Evolutionary conservation across 2,329 filamentous ascomycete genomes (phyloP), one percentile per base, ranked within the genome.

Genomic region (Pseudogymnoascus sp.): DNA sequence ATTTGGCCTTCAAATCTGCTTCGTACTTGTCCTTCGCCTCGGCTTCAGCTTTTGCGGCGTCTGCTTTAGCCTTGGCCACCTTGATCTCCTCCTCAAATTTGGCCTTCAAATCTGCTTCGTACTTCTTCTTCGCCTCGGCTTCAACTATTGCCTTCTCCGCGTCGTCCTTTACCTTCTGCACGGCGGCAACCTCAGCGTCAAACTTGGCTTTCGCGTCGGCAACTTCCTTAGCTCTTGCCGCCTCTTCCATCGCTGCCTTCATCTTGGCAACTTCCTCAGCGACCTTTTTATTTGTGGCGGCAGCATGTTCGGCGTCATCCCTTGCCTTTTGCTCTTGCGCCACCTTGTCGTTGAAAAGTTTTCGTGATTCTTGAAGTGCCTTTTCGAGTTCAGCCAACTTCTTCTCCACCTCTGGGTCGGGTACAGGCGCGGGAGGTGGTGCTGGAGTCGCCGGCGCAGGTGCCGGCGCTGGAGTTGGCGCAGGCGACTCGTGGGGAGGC

Each of bases 171-270:
- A 76, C 78, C 16, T 72, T 69, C 64, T 73, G 72, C 60, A 70
- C 77, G 38, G 78, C 76, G 6, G 78, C 81, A 1, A 73, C 74
- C 38, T 82, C 81, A 38, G 81, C 81, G 31, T 79, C 79, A 3
- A 78, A 74, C 68, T 78, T 79, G 12, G 76, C 77, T 56, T 79
- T 78, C 16, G 80, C 72, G 63, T 77, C 75, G 0, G 75, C 73
- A 40, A 73, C 76, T 59, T 75, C 74, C 56, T 76, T 76, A 31
- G 78, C 76, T 64, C 78, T 79, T 21, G 79, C 78, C 40, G 78
- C 77, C 21, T 79, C 78, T 65, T 79, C 81, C 70, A 82, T 82
- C 40, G 77, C 77, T n/a, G 79, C 79, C 60, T 79, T 75, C 11
- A 75, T 67, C 67, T 76, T 78, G 1, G 75, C 78, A 46, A 79